A percentile compares a stretch with the other conserved stretches of the same genome.
Conservation (phyloP, 495 filamentous ascomycete species). For the Aspergillus taichungensis region DNA sequence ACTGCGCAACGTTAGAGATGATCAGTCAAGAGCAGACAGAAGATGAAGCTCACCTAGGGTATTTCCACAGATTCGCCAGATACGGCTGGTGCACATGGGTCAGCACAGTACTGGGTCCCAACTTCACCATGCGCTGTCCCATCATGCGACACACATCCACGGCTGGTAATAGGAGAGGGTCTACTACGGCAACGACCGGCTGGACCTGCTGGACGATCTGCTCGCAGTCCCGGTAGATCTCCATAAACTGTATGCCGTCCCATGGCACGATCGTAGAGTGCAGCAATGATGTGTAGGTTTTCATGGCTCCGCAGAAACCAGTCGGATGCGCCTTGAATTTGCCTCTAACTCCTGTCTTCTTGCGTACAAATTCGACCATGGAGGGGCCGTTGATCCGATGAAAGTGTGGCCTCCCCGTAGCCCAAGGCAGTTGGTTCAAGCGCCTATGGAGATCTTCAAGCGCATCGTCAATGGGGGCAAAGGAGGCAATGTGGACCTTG, state of each 20-base stretch:
- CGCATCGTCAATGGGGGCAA: slow-evolving; percentile 16
- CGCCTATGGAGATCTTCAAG: slow-evolving; percentile 12
- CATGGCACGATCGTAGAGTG: slow-evolving; percentile 18
- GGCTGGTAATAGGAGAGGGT: slow-evolving; percentile 31
- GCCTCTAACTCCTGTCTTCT: neutral
- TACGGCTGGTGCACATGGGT: slow-evolving; percentile 28
- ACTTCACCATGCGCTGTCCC: slow-evolving; percentile 11
- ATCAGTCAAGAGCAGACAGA: neutral
- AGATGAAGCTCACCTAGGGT: slow-evolving; percentile 16
- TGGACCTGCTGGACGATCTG: slow-evolving; percentile 22
- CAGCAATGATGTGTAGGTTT: slow-evolving; percentile 8
- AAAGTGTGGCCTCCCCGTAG: slow-evolving; percentile 10
- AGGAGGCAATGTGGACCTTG: slow-evolving; percentile 40
- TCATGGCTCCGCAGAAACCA: slow-evolving; percentile 16
- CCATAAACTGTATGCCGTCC: slow-evolving; percentile 30
- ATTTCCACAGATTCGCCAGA: slow-evolving; percentile 22
- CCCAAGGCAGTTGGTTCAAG: neutral
- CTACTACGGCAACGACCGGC: slow-evolving; percentile 30
- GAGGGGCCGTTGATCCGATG: slow-evolving; percentile 23
- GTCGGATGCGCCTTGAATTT: slow-evolving; percentile 6
- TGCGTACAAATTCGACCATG: slow-evolving; percentile 17
- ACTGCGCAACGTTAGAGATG: slow-evolving; percentile 1
- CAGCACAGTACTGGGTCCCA: slow-evolving; percentile 29
- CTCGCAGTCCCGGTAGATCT: slow-evolving; percentile 22
- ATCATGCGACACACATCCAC: slow-evolving; percentile 30